A percentile compares a stretch with the other conserved stretches of the same genome.
These are phyloP conservation scores for Metarhizium guizhouense DNA, from an alignment of 2,329 filamentous ascomycete genomes.

Conservation along the genomic window DNA sequence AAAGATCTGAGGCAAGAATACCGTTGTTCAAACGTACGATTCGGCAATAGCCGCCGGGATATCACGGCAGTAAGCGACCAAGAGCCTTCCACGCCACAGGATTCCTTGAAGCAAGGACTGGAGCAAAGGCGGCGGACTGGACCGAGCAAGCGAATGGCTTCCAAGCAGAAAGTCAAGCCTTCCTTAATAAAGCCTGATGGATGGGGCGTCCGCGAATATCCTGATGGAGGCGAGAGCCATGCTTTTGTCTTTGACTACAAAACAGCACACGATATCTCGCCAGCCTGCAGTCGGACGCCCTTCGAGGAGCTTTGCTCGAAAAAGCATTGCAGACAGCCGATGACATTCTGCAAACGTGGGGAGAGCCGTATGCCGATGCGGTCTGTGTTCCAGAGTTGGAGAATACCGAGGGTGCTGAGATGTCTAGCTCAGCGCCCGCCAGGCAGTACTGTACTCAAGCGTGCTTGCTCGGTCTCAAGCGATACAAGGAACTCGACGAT, in stretches of 20 bases:
- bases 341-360: no score
- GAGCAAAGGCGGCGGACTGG: no score
- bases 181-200: slow-evolving; percentile 7
- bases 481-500: no score
- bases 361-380: no score
- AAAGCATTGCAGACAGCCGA: no score
- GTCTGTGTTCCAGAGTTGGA: no score
- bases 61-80: slow-evolving; percentile 6
- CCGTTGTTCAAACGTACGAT: slow-evolving; percentile 8
- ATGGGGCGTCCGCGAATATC: slow-evolving; percentile 6
- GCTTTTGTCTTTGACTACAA: slow-evolving; percentile 8
- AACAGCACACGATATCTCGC: slow-evolving; percentile 8
- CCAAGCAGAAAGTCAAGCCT: slow-evolving; percentile 5
- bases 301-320: no score
- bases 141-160: slow-evolving; percentile 8
- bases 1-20: no score
- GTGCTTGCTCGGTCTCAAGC: no score
- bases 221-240: slow-evolving; percentile 3
- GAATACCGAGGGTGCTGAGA: no score
- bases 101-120: slow-evolving; percentile 1
- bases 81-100: background rate
- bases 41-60: slow-evolving; percentile 7
- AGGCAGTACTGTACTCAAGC: no score
- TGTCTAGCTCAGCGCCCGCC: no score
- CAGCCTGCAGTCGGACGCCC: background rate